These are phyloP conservation scores for Parietaria judaica DNA, from an alignment of 306 rosid genomes.

Conservation along the genomic window DNA sequence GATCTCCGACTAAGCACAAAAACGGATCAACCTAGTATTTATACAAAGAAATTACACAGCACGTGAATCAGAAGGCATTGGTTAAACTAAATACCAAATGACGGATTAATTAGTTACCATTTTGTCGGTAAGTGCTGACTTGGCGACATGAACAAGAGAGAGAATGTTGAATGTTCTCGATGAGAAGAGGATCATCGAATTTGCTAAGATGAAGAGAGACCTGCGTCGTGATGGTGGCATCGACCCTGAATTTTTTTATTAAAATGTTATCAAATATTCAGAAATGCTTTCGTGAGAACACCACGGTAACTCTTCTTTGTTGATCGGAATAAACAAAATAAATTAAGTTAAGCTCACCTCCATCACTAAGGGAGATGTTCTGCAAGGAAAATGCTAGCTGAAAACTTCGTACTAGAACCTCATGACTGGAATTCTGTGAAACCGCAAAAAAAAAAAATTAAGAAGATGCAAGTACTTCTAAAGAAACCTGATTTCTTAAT, in stretches of 20 bases:
- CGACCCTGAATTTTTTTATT: constrained; percentile 38
- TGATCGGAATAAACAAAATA: background rate
- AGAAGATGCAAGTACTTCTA: background rate
- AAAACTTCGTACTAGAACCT: constrained; percentile 70
- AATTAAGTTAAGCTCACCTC: constrained; percentile 42
- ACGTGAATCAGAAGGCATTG: constrained; percentile 6
- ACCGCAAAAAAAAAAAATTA: constrained; percentile 6
- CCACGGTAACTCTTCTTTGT: too few relatives aligned
- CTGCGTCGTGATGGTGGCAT: constrained; percentile 79
- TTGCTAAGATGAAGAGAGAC: constrained; percentile 74
- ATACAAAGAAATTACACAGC: constrained; percentile 12
- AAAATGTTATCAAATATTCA: too few relatives aligned
- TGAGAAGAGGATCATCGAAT: constrained; percentile 78
- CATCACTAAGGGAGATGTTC: constrained; percentile 54
- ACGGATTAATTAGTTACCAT: constrained; percentile 28
- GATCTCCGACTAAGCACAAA: constrained; percentile 55
- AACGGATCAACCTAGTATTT: constrained; percentile 71
- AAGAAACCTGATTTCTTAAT: background rate
- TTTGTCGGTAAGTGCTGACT: constrained; percentile 42
- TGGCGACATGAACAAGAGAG: constrained; percentile 43
- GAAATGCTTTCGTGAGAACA: too few relatives aligned
- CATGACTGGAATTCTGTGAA: constrained; percentile 69
- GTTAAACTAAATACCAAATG: constrained; percentile 4
- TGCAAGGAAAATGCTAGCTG: constrained; percentile 86
- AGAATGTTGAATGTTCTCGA: constrained; percentile 57